A percentile compares a stretch with the other conserved stretches of the same genome.
Conservation (phyloP, 2,329 filamentous ascomycete species). For the Diaporthe citrichinensis region DNA sequence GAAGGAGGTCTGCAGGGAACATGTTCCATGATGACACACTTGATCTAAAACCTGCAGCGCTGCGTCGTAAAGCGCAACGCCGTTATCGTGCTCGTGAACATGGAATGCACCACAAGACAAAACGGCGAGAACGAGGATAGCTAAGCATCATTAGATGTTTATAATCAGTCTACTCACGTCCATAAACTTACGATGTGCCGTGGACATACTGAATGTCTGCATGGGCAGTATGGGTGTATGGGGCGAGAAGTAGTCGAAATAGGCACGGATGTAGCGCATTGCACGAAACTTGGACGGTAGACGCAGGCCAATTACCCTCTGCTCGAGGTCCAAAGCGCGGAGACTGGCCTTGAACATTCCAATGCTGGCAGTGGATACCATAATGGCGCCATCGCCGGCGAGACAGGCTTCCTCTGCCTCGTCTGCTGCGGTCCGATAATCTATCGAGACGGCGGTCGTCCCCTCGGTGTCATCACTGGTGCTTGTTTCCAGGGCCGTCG, state of each 20-base stretch:
- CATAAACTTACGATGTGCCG: not conserved
- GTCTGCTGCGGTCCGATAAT: not conserved
- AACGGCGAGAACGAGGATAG: not conserved
- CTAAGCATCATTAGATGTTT: not conserved
- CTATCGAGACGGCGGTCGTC: not conserved
- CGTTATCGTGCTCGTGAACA: not conserved
- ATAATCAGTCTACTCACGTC: not conserved
- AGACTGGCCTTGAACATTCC: not conserved
- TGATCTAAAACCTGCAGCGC: not conserved
- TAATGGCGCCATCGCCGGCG: not conserved
- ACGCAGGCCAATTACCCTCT: not conserved
- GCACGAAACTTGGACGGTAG: not conserved
- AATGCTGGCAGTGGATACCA: not conserved
- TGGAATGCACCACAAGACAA: not conserved
- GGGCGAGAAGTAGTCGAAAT: not conserved
- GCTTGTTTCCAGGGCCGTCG: not conserved
- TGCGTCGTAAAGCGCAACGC: not conserved
- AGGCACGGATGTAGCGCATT: not conserved
- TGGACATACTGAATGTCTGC: not conserved
- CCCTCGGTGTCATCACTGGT: not conserved
- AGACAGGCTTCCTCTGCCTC: not conserved
- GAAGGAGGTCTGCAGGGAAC: not conserved
- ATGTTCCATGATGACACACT: not conserved
- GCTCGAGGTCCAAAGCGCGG: not conserved
- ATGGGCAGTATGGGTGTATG: not conserved